A percentile compares a stretch with the other conserved stretches of the same genome.
phyloP scores from a whole-genome alignment of 73 alveolate species.

The Tetrahymena thermophila region DNA sequence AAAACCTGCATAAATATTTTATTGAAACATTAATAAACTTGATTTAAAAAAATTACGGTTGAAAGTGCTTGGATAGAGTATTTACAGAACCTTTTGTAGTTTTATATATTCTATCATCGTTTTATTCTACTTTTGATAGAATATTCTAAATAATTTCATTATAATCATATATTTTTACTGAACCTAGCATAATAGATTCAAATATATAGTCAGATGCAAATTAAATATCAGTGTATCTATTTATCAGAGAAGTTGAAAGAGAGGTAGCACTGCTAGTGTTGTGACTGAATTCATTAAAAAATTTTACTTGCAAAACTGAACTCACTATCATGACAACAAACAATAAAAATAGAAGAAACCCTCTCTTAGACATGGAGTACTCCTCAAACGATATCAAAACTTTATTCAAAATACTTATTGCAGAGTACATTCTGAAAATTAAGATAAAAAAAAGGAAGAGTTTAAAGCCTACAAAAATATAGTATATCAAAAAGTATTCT shows the following conservation, averaged over 20 bases:
- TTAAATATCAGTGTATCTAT: background rate
- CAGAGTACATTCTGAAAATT: background rate
- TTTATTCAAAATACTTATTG: background rate
- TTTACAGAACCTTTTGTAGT: background rate
- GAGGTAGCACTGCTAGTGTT: background rate
- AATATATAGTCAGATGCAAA: background rate
- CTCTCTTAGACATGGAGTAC: background rate
- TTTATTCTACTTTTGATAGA: background rate
- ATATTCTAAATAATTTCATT: background rate
- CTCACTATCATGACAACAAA: background rate
- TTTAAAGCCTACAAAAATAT: background rate
- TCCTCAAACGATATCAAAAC: background rate
- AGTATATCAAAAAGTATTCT: background rate
- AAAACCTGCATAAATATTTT: background rate
- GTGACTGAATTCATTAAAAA: background rate
- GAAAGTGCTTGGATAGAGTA: background rate
- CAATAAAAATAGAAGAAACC: background rate
- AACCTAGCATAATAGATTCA: background rate
- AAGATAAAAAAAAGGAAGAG: background rate
- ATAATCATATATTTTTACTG: background rate
- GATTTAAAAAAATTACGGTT: background rate
- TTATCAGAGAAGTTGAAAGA: background rate
- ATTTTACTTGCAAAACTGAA: background rate
- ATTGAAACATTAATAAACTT: background rate
- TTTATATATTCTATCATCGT: background rate